Evolutionary conservation across 2,329 filamentous ascomycete genomes (phyloP).

Genomic region (Stagonosporopsis vannaccii): DNA sequence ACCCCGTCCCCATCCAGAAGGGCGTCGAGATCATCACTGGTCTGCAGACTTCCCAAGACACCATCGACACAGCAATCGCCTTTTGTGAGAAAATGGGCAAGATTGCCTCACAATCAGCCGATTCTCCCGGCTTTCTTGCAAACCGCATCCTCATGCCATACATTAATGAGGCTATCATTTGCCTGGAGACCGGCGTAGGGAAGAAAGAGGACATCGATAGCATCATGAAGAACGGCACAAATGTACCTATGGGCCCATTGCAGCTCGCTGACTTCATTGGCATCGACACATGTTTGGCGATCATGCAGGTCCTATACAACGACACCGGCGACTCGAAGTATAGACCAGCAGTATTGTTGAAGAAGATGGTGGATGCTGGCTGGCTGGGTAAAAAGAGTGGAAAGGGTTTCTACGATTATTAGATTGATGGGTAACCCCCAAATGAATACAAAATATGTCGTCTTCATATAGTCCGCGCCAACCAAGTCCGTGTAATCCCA

Average conservation of each 20-base stretch:
- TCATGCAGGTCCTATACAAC: constrained; percentile 92
- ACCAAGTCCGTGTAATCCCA: too few species aligned
- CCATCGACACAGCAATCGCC: constrained; percentile 79
- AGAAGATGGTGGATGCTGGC: constrained; percentile 97
- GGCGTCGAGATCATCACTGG: constrained; percentile 97
- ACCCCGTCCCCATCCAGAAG: constrained; percentile 95
- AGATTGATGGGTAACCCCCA: neutral
- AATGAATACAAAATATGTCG: neutral
- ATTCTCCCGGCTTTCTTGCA: constrained; percentile 92
- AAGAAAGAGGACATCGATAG: constrained; percentile 89
- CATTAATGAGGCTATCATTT: constrained; percentile 97
- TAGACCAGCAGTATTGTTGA: constrained; percentile 82
- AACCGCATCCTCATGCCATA: constrained; percentile 99
- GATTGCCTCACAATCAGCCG: constrained; percentile 83
- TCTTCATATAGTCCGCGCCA: too few species aligned
- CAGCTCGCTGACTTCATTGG: constrained; percentile 97
- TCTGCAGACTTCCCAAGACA: constrained; percentile 85
- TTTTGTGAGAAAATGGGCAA: constrained; percentile 96
- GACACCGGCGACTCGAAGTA: constrained; percentile 98
- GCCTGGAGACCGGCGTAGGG: constrained; percentile 91
- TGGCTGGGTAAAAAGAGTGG: constrained; percentile 98
- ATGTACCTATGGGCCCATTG: constrained; percentile 96
- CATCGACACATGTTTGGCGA: constrained; percentile 91
- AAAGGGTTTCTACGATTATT: constrained; percentile 95
- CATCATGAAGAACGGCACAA: constrained; percentile 99